Conservation (phyloP, 306 rosid genomes). For the Fagus crenata region DNA sequence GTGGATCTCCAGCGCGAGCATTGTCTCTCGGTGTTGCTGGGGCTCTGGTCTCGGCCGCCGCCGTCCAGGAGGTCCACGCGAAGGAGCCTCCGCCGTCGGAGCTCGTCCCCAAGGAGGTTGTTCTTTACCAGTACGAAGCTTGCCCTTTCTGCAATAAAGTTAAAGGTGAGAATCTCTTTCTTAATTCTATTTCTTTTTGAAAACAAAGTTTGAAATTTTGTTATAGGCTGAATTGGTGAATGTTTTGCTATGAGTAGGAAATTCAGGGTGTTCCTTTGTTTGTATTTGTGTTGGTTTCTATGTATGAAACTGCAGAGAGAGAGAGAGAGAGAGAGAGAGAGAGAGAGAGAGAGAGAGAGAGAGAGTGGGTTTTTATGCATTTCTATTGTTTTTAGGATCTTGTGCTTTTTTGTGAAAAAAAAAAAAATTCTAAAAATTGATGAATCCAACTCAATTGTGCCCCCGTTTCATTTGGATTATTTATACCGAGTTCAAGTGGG, state of each 20-base stretch:
- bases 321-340: neutral
- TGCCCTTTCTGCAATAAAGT: slow-evolving; percentile 98
- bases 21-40: slow-evolving; percentile 57
- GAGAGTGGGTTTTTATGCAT: too few species aligned
- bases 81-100: slow-evolving; percentile 69
- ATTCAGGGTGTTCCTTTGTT: neutral
- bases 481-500: neutral
- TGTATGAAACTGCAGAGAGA: neutral
- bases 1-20: slow-evolving; percentile 25
- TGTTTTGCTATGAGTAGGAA: neutral
- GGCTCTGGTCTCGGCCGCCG: slow-evolving; percentile 42
- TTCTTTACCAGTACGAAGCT: slow-evolving; percentile 90
- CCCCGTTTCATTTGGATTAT: neutral
- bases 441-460: neutral
- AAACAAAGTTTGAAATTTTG: neutral
- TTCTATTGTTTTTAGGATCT: neutral
- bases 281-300: neutral
- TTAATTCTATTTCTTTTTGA: neutral
- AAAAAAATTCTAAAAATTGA: neutral
- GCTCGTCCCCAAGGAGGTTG: slow-evolving; percentile 64
- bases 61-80: slow-evolving; percentile 60
- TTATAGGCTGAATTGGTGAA: neutral
- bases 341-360: too few species aligned
- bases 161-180: slow-evolving; percentile 46
- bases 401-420: neutral